These are phyloP conservation scores for Postia placenta DNA, from an alignment of 768 basidiomycete species.

Conservation along the genomic window DNA sequence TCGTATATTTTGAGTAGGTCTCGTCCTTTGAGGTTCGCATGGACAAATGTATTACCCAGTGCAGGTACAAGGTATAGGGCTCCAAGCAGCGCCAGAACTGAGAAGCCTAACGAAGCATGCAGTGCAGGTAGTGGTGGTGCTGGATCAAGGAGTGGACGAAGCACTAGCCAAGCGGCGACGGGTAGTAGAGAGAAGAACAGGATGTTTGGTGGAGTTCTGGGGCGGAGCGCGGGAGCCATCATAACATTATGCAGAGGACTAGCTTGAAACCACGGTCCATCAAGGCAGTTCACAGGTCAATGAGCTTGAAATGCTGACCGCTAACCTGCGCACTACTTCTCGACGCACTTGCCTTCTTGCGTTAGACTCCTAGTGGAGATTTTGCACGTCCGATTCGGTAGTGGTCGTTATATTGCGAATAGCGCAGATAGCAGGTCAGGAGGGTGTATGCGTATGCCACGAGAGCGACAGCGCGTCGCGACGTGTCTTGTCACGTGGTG, in stretches of 20 bases:
- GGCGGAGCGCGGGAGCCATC: slow-evolving; percentile 10
- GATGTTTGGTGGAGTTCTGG: slow-evolving; percentile 22
- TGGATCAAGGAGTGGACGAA: slow-evolving; percentile 67
- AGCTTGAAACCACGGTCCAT: neutral
- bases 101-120: slow-evolving; percentile 77
- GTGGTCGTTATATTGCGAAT: too few species aligned
- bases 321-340: too few species aligned
- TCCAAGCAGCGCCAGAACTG: slow-evolving; percentile 73
- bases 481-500: too few species aligned
- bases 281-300: too few species aligned
- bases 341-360: too few species aligned
- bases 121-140: slow-evolving; percentile 65
- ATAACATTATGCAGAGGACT: neutral
- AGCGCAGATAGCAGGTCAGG: too few species aligned
- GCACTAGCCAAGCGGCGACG: slow-evolving; percentile 65
- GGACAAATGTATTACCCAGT: slow-evolving; percentile 73
- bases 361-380: too few species aligned
- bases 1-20: slow-evolving; percentile 83
- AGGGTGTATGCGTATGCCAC: too few species aligned
- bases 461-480: too few species aligned
- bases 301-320: too few species aligned
- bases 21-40: slow-evolving; percentile 75
- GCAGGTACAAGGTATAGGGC: slow-evolving; percentile 78
- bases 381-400: too few species aligned
- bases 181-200: slow-evolving; percentile 59